Evolutionary conservation across 495 filamentous ascomycete species (phyloP), one percentile per base, ranked within the genome.

Genomic region (Trichoderma parareesei): DNA sequence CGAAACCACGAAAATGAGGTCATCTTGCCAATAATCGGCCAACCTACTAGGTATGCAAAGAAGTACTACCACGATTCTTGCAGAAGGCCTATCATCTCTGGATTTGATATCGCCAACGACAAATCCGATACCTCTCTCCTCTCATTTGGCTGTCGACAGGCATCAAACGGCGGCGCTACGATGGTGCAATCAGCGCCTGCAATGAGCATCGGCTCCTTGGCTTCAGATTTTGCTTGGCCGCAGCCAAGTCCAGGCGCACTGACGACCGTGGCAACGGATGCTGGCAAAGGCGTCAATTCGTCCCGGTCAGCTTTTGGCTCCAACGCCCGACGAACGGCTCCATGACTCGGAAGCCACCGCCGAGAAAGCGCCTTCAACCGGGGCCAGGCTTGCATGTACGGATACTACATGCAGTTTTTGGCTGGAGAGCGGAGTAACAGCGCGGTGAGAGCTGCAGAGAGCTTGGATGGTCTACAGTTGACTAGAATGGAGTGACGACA

Each of bases 301-400:
- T 27, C 9, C 9, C 27, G 9, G 8, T 57, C 53, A 57, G 20
- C 53, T 57, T 35, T 35, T 37, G 53, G 53, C 27, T 27, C 27
- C 27, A 27, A 27, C 27, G 27, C 27, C 27, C 8, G 33, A 57
- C 53, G 18, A 57, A 10, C 4, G 2, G 53, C 33, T 38, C 53
- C 11, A 57, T 37, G 53, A 57, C 53, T 57, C 53, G 53, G 53
- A 57, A 57, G 53, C 27, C 53, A 37, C 35, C 33, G 33, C 53
- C 53, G 53, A 57, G 53, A 57, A 49, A 27, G 46, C 46, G 53
- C 53, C 20, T 57, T 37, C 20, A 11, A 5, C 18, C 20, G 20
- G 4, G 53, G 2, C 11, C 27, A 27, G 27, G 27, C 27, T 27
- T 27, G 27, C 27, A 27, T 27, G 27, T 0, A 27, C 27, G 27